These are phyloP conservation scores for Cercophora newfieldiana DNA, from an alignment of 495 filamentous ascomycete genomes.

Conservation along the genomic window DNA sequence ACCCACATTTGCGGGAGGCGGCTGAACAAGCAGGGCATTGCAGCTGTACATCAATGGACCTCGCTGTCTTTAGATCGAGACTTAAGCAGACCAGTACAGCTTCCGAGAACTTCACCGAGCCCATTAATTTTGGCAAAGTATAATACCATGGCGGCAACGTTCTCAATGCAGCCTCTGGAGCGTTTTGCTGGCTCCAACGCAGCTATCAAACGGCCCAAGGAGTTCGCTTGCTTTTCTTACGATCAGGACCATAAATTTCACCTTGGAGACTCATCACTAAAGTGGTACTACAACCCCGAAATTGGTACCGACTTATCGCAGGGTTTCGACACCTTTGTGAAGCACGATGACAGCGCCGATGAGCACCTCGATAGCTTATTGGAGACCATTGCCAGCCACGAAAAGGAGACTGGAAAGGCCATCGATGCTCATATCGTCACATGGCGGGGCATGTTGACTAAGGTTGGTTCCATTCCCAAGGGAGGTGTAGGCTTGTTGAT, in stretches of 20 bases:
- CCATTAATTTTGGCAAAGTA: background rate
- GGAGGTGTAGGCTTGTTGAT: background rate
- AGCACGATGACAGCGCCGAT: constrained; percentile 77
- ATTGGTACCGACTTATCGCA: constrained; percentile 69
- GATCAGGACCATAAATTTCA: constrained; percentile 76
- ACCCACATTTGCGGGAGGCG: too few relatives aligned
- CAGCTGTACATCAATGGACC: background rate
- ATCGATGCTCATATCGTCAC: constrained; percentile 81
- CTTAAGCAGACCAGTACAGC: background rate
- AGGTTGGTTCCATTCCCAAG: constrained; percentile 51
- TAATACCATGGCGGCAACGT: constrained; percentile 38
- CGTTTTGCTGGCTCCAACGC: constrained; percentile 62
- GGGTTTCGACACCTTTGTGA: constrained; percentile 81
- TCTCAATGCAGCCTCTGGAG: constrained; percentile 63
- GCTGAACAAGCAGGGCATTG: too few relatives aligned
- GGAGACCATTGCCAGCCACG: constrained; percentile 68
- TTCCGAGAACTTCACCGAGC: background rate
- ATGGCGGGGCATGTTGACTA: constrained; percentile 99
- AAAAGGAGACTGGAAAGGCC: constrained; percentile 63
- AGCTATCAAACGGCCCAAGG: constrained; percentile 70
- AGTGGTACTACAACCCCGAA: constrained; percentile 82
- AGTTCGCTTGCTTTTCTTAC: constrained; percentile 90
- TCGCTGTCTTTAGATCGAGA: background rate
- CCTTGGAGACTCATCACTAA: constrained; percentile 72
- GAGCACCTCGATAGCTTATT: constrained; percentile 88